Conservation (phyloP, 192 early-diverging fungal genomes). For the Coemansia sp. region DNA sequence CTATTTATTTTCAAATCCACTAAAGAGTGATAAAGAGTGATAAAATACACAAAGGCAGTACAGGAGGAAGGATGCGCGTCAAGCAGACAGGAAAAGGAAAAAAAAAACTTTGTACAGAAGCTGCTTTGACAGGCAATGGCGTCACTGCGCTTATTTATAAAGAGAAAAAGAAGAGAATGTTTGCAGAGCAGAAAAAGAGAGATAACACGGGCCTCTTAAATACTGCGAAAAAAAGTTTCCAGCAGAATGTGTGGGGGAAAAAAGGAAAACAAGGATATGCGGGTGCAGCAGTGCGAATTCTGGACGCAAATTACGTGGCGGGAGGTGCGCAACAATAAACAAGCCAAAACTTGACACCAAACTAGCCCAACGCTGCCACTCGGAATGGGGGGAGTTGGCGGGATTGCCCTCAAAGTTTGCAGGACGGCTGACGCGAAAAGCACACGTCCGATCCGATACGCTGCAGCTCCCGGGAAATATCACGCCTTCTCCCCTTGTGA, state of each 20-base stretch:
- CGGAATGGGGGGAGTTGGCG: conserved; percentile 10
- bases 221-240: conserved; percentile 7
- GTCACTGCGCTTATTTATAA: conserved; percentile 9
- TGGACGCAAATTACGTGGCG: conserved; percentile 15
- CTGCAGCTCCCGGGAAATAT: background rate
- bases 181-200: conserved; percentile 4
- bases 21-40: background rate
- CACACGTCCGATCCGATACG: conserved; percentile 1
- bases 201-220: background rate
- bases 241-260: conserved; percentile 11
- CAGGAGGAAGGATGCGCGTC: background rate
- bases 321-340: conserved; percentile 2
- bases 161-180: conserved; percentile 4
- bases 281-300: conserved; percentile 9
- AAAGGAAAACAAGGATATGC: background rate
- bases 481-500: background rate
- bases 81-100: conserved; percentile 5
- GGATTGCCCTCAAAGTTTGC: conserved; percentile 8
- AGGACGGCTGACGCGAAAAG: conserved; percentile 8
- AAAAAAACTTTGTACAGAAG: conserved; percentile 9
- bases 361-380: background rate
- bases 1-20: too few species aligned
- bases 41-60: conserved; percentile 20
- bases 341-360: conserved; percentile 1
- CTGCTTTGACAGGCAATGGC: conserved; percentile 4